These are phyloP conservation scores for Xylaria sp. DNA, from an alignment of 2,329 filamentous ascomycete genomes.

Conservation along the genomic window DNA sequence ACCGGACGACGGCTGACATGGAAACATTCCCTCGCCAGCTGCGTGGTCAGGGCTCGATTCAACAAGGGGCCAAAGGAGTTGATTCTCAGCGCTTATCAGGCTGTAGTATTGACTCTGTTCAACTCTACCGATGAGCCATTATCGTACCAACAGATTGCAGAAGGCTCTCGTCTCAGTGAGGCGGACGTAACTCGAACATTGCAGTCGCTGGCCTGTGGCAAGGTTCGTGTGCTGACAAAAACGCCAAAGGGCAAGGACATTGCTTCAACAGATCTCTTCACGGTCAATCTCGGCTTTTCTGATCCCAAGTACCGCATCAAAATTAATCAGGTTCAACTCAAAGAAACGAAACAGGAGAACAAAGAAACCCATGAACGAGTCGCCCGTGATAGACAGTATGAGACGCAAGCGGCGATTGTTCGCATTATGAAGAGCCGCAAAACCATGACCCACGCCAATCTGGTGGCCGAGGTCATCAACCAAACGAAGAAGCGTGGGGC, in stretches of 20 bases:
- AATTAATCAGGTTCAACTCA: slow-evolving; percentile 97
- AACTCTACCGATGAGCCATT: slow-evolving; percentile 64
- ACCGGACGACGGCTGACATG: slow-evolving; percentile 80
- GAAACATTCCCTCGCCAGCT: slow-evolving; percentile 92
- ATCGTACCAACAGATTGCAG: slow-evolving; percentile 68
- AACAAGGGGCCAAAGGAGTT: slow-evolving; percentile 78
- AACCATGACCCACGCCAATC: slow-evolving; percentile 75
- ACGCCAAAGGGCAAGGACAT: slow-evolving; percentile 81
- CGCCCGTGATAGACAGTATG: slow-evolving; percentile 82
- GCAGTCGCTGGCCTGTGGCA: slow-evolving; percentile 90
- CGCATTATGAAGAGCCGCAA: slow-evolving; percentile 95
- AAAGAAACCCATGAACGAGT: slow-evolving; percentile 89
- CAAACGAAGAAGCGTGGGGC: slow-evolving; percentile 83
- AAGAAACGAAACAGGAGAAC: slow-evolving; percentile 93
- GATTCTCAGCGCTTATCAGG: slow-evolving; percentile 86
- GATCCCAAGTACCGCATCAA: slow-evolving; percentile 88
- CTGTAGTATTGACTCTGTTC: slow-evolving; percentile 84
- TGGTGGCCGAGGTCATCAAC: slow-evolving; percentile 88
- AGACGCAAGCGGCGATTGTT: slow-evolving; percentile 95
- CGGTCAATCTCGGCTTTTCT: slow-evolving; percentile 69
- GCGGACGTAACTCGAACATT: slow-evolving; percentile 81
- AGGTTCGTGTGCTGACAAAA: slow-evolving; percentile 77
- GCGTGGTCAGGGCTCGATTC: slow-evolving; percentile 76
- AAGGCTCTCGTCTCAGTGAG: slow-evolving; percentile 68
- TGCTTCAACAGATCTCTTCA: slow-evolving; percentile 72